Evolutionary conservation across 1,139 yeast species (phyloP), one percentile per base, ranked within the genome.

Genomic region (Candida glucosophila): DNA sequence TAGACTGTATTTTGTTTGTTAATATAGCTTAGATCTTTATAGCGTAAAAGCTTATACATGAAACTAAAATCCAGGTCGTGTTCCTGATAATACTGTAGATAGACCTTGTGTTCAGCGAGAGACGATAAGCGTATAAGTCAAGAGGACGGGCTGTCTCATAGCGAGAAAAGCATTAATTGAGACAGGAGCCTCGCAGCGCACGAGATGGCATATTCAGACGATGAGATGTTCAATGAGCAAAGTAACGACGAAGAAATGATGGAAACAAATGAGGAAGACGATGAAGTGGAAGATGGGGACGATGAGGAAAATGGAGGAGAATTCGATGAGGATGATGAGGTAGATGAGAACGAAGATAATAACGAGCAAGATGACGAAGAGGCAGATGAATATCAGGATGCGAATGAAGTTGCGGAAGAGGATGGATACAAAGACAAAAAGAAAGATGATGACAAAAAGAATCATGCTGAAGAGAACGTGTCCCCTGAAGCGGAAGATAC

Each of bases 1-100:
- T 85, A 80, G 67, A 32, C 20, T 20, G 14, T 36, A 6, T 15
- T 19, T 12, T 20, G 25, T 20, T 17, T 20, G 11, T 14, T 11
- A 16, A n/a, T n/a, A n/a, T n/a, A n/a, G n/a, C n/a, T n/a, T n/a
- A n/a, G n/a, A n/a, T n/a, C n/a, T n/a, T n/a, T n/a, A n/a, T n/a
- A n/a, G n/a, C n/a, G n/a, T n/a, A n/a, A n/a, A n/a, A n/a, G n/a
- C n/a, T n/a, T n/a, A n/a, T n/a, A n/a, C n/a, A n/a, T n/a, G n/a
- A n/a, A n/a, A n/a, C n/a, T n/a, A n/a, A n/a, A n/a, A n/a, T n/a
- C n/a, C n/a, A n/a, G n/a, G n/a, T n/a, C n/a, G n/a, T n/a, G n/a
- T n/a, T n/a, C n/a, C n/a, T n/a, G n/a, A n/a, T n/a, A n/a, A n/a
- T n/a, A n/a, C n/a, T n/a, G n/a, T n/a, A n/a, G n/a, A n/a, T n/a